Base-by-base conservation (phyloP, 2,329 filamentous ascomycete species). In the Pezicula carpinea region DNA sequence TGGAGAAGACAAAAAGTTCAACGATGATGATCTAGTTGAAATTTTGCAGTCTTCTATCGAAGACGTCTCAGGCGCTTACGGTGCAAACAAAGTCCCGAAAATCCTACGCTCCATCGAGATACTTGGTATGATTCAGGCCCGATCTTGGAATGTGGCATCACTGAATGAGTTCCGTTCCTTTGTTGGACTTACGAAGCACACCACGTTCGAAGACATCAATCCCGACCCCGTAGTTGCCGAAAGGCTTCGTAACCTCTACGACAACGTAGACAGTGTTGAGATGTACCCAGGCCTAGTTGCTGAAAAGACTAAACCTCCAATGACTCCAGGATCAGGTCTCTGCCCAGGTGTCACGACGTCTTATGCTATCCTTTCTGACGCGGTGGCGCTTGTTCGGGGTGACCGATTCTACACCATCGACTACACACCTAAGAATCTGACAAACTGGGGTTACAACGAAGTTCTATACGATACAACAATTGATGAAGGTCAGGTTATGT, bases 81-180 rank as follows among this genome's bases (percentile, higher is more conserved):
- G 86, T 1, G 82, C 80, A 0, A 81, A 82, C 13, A 87, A 88
- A 50, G 84, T 92, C 0, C 89, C 89, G 0, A 75, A 79, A 18
- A 77, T 84, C 23, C 79, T 95, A 73, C 80, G 82, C 53, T 80
- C 83, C 1, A 79, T 93, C 14, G 88, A 93, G 64, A 85, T 93
- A 31, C 72, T 93, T 6, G 88, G 87, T 36, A 93, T 95, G 48
- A 73, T 88, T 40, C 87, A 90, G 51, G 80, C 85, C 3, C 76
- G 89, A 39, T 76, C 77, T 46, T 95, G 89, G 89, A 84, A 89
- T 51, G 68, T 89, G 7, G 84, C 85, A 0, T 57, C 59, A 14
- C 71, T 95, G 51, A 95, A 95, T 60, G 89, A 93, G 69, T 95
- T 93, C 72, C 79, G 89, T 44, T 83, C 86, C 63, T 87, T 90